Evolutionary conservation across 768 basidiomycete genomes (phyloP).

Genomic region (Pleurotus giganteus): DNA sequence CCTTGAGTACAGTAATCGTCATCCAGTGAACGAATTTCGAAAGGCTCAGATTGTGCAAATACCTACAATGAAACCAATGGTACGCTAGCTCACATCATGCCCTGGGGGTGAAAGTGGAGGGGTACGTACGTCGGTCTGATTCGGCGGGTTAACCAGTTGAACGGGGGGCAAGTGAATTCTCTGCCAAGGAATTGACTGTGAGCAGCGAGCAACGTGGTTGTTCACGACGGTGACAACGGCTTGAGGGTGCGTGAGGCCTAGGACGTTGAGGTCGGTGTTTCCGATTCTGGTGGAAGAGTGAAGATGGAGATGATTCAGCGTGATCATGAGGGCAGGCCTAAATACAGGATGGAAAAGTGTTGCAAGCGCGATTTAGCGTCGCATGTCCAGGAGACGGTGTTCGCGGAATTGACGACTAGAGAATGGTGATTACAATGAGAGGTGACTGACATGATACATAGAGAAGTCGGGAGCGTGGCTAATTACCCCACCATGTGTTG

Average conservation of each 20-base stretch:
- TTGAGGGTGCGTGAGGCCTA: slow-evolving; percentile 35
- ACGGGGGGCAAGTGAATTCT: slow-evolving; percentile 44
- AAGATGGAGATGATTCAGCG: not conserved
- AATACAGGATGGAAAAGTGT: slow-evolving; percentile 53
- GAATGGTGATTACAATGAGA: too few species aligned
- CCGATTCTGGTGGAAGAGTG: slow-evolving; percentile 32
- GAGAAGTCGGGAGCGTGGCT: not conserved
- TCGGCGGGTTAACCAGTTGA: slow-evolving; percentile 45
- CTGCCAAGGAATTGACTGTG: slow-evolving; percentile 45
- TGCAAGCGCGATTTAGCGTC: slow-evolving; percentile 28
- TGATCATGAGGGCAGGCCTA: slow-evolving; percentile 26
- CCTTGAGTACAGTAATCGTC: too few species aligned
- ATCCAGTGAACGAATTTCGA: slow-evolving; percentile 61
- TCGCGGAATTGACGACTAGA: slow-evolving; percentile 54
- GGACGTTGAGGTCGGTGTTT: slow-evolving; percentile 39
- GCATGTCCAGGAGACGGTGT: slow-evolving; percentile 63
- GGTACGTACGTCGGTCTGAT: slow-evolving; percentile 50
- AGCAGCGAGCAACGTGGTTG: slow-evolving; percentile 64
- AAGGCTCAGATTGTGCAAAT: slow-evolving; percentile 51
- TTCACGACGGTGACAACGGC: slow-evolving; percentile 49
- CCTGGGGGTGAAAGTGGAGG: not conserved
- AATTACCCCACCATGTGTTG: slow-evolving; percentile 62
- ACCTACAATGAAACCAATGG: slow-evolving; percentile 44
- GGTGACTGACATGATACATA: not conserved
- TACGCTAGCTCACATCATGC: too few species aligned